phyloP scores from a whole-genome alignment of 2,329 filamentous ascomycete genomes.

The Pseudocercospora fuligena region DNA sequence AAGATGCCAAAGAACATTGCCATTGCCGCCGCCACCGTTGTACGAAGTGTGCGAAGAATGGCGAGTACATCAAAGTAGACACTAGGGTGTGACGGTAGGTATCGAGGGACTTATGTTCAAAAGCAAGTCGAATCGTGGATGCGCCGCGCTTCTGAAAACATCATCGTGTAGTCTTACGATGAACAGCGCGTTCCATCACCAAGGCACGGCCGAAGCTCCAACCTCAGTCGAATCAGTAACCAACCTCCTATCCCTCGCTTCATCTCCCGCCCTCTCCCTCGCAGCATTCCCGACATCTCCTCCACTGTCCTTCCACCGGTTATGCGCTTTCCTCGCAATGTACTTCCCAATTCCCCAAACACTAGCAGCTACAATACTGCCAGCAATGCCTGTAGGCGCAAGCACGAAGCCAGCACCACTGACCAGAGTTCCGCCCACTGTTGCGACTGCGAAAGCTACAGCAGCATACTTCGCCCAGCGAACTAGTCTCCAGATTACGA shows the following conservation, averaged over 20 bases:
- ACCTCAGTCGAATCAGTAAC: not conserved
- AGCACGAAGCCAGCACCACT: slow-evolving; percentile 49
- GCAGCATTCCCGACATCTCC: not conserved
- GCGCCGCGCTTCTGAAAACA: too few species aligned
- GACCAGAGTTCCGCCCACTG: slow-evolving; percentile 44
- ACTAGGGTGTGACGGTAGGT: not conserved
- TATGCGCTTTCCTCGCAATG: slow-evolving; percentile 6
- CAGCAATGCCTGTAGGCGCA: slow-evolving; percentile 47
- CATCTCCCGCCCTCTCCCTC: slow-evolving; percentile 6
- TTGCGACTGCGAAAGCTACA: slow-evolving; percentile 46
- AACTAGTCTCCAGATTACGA: slow-evolving; percentile 50
- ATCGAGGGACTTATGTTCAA: not conserved
- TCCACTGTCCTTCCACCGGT: not conserved
- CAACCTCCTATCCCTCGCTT: not conserved
- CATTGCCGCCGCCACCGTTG: not conserved
- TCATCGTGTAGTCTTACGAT: too few species aligned
- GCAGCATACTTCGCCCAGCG: slow-evolving; percentile 52
- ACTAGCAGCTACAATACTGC: slow-evolving; percentile 3
- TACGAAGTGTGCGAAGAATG: not conserved
- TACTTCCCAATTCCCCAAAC: slow-evolving; percentile 3
- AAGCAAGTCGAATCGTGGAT: too few species aligned
- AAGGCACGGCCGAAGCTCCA: not conserved
- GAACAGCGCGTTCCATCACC: not conserved
- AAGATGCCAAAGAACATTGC: not conserved
- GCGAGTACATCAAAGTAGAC: not conserved